Percentiles rank a stretch among this genome's conserved stretches.
Evolutionary conservation across 441 rosid genomes (phyloP).

Genomic region (Jatropha podagrica): DNA sequence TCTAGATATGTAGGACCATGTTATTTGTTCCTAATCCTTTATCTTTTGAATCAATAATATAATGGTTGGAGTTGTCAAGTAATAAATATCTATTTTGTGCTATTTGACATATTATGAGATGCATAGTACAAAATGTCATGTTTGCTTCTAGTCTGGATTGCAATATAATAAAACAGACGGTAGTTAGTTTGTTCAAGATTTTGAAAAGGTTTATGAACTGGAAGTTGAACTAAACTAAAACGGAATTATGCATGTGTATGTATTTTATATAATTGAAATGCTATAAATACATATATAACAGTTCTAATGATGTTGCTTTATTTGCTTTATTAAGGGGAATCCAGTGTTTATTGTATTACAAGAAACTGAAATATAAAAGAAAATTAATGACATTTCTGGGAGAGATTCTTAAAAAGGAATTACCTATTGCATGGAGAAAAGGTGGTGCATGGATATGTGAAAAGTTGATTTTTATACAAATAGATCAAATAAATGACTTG

Average conservation of each 20-base stretch:
- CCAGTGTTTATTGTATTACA: too few relatives aligned
- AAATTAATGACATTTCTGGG: too few relatives aligned
- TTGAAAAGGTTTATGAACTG: not conserved
- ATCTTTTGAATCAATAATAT: not conserved
- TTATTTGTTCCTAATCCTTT: not conserved
- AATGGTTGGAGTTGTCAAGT: not conserved
- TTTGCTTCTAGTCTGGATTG: not conserved
- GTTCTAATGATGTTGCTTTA: not conserved
- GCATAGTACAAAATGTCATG: not conserved
- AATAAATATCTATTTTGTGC: not conserved
- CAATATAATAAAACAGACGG: not conserved
- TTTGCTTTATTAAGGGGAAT: not conserved
- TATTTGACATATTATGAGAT: not conserved
- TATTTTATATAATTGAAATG: not conserved
- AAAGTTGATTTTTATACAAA: too few relatives aligned
- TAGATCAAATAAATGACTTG: too few relatives aligned
- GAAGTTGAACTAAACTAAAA: not conserved
- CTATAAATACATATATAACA: not conserved
- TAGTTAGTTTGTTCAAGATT: not conserved
- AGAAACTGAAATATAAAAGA: too few relatives aligned
- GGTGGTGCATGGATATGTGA: too few relatives aligned
- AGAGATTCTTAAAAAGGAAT: too few relatives aligned
- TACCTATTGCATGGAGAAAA: too few relatives aligned
- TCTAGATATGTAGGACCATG: not conserved
- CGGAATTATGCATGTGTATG: not conserved